Evolutionary conservation across 1,139 yeast genomes (phyloP).

Genomic region (Kodamaea sp.): DNA sequence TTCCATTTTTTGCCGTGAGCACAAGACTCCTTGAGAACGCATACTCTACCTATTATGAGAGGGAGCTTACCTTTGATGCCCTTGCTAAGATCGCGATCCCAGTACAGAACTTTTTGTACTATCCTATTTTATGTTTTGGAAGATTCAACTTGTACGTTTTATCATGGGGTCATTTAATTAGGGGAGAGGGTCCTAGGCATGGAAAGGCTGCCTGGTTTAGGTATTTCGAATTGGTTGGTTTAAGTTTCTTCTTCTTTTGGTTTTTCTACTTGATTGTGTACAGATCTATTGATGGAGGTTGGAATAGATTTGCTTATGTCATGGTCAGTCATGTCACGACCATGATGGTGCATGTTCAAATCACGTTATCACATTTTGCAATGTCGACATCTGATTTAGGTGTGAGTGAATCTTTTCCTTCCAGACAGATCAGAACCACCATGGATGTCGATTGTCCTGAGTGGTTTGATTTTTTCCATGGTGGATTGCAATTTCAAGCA

Average conservation of each 20-base stretch:
- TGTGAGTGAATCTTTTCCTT: constrained; percentile 75
- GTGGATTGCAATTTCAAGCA: constrained; percentile 91
- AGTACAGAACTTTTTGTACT: constrained; percentile 70
- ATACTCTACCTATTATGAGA: constrained; percentile 79
- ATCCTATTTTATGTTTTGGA: constrained; percentile 80
- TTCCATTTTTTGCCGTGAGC: constrained; percentile 88
- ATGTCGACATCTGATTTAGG: constrained; percentile 92
- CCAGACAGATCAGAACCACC: constrained; percentile 82
- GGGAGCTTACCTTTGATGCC: constrained; percentile 63
- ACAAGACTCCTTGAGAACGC: constrained; percentile 65
- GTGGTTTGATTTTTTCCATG: constrained; percentile 89
- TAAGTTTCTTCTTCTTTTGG: constrained; percentile 72
- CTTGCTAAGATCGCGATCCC: constrained; percentile 60
- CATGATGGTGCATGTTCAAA: constrained; percentile 90
- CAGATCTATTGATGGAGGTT: constrained; percentile 49
- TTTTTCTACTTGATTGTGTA: constrained; percentile 67
- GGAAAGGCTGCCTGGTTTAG: constrained; percentile 90
- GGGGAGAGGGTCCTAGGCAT: constrained; percentile 73
- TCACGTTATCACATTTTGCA: constrained; percentile 87
- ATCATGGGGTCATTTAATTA: constrained; percentile 73
- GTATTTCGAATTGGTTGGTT: constrained; percentile 72
- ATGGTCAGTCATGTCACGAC: constrained; percentile 78
- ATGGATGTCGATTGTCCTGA: constrained; percentile 96
- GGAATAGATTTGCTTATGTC: constrained; percentile 57
- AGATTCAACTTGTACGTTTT: constrained; percentile 81